Evolutionary conservation across 2,329 filamentous ascomycete genomes (phyloP), one percentile per base, ranked within the genome.

Genomic region (Paraconiothyrium sp.): DNA sequence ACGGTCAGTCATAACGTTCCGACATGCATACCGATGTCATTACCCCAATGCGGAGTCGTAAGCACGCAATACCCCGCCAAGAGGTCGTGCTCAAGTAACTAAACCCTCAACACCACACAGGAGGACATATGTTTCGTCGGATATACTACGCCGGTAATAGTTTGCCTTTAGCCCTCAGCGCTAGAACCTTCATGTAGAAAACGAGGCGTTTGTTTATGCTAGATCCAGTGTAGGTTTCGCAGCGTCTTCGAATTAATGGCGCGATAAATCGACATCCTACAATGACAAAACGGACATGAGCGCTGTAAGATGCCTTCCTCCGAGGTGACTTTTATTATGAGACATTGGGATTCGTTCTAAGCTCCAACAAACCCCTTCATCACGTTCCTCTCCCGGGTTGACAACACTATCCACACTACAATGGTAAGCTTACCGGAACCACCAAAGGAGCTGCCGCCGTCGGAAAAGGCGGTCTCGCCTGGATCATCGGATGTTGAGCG

Each of bases 41-140:
- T 7, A 14, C 20, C 30, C 41, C 49, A 22, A 61, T 43, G 60
- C 50, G 63, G 63, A 63, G 65, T 51, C 55, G 54, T 49, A 57
- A 72, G 70, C 70, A 72, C 70, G 69, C 66, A 68, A 72, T 72
- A 58, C 52, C 58, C 50, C 58, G 66, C 70, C 60, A 69, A 69
- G 59, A 64, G 64, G 22, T 63, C 61, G 70, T 70, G 64, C 60
- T 68, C 56, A 47, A 14, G 16, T 11, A 37, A 37, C 30, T 39
- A 22, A 51, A 51, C 34, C 35, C 41, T 62, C 51, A 55, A 57
- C 51, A 58, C 39, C 52, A 47, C 46, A 24, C 43, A 30, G 22
- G 22, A 22, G 32, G 30, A 49, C 32, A 30, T 4, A 41, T 30
- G 35, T 54, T 54, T 30, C 50, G 35, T 41, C 50, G 50, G 35